Evolutionary conservation across 192 early-diverging fungal genomes (phyloP).

Genomic region (Coemansia sp.): DNA sequence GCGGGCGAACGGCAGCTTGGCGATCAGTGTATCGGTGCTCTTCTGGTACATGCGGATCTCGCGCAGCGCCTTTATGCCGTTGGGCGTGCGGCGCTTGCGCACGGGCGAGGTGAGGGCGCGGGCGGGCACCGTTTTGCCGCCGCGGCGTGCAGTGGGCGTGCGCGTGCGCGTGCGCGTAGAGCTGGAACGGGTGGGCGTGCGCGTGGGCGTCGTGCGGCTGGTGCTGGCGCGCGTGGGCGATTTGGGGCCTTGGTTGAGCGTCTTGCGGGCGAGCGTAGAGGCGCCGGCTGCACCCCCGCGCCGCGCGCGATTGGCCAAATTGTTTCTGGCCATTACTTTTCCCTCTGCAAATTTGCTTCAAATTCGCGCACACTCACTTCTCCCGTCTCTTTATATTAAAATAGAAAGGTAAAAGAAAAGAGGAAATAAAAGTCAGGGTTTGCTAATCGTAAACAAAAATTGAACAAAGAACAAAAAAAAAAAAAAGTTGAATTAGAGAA

Average conservation of each 20-base stretch:
- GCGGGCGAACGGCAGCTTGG: constrained; percentile 85
- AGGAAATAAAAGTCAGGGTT: neutral
- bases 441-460: neutral
- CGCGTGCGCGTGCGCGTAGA: constrained; percentile 2
- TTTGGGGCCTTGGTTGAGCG: constrained; percentile 8
- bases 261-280: constrained; percentile 29
- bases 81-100: constrained; percentile 32
- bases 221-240: constrained; percentile 5
- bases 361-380: too few relatives aligned
- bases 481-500: neutral
- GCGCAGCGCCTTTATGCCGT: constrained; percentile 73
- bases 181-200: neutral
- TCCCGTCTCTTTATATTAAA: too few relatives aligned
- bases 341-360: neutral
- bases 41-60: constrained; percentile 88
- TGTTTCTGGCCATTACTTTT: constrained; percentile 17
- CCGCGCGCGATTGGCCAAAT: constrained; percentile 23
- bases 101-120: constrained; percentile 4
- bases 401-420: neutral
- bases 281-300: constrained; percentile 20
- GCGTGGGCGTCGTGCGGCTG: constrained; percentile 6
- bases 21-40: constrained; percentile 71
- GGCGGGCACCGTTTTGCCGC: constrained; percentile 26
- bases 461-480: constrained; percentile 2
- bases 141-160: neutral